These are phyloP conservation scores for Aspergillus ochraceoroseus DNA, from an alignment of 2,329 filamentous ascomycete species.

Conservation along the genomic window DNA sequence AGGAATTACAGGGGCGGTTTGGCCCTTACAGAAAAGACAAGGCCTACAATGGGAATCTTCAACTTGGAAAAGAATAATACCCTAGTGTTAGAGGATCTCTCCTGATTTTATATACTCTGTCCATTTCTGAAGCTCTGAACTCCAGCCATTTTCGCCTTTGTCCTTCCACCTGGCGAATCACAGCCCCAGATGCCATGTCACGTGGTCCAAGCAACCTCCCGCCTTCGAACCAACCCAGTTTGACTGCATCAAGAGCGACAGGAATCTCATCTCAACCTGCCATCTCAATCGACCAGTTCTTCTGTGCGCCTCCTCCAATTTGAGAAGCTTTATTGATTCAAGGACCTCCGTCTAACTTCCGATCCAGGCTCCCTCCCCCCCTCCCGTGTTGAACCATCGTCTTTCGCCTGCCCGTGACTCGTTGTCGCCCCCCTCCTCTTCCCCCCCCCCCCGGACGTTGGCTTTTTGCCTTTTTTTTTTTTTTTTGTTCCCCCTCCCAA, in stretches of 20 bases:
- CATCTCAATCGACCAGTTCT: slow-evolving; percentile 13
- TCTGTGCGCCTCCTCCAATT: slow-evolving; percentile 14
- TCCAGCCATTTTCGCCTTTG: no score
- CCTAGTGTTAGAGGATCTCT: neutral
- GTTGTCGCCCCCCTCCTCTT: no score
- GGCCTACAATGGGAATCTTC: no score
- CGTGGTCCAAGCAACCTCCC: slow-evolving; percentile 34
- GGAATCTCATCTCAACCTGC: slow-evolving; percentile 27
- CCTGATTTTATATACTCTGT: neutral
- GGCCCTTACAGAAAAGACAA: no score
- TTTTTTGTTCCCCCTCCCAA: slow-evolving; percentile 19
- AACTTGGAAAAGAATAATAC: neutral
- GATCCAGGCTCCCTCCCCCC: slow-evolving; percentile 14
- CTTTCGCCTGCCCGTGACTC: slow-evolving; percentile 25
- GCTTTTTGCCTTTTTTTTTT: no score
- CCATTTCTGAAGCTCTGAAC: neutral
- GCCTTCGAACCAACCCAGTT: slow-evolving; percentile 42
- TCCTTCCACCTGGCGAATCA: slow-evolving; percentile 24
- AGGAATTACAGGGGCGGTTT: no score
- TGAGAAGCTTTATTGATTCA: slow-evolving; percentile 9
- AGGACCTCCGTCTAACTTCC: slow-evolving; percentile 15
- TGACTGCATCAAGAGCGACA: slow-evolving; percentile 22
- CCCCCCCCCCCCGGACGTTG: slow-evolving; percentile 18
- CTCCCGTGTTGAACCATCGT: slow-evolving; percentile 12
- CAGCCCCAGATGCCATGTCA: slow-evolving; percentile 24